These are phyloP conservation scores for Osmanthus fragrans DNA, from an alignment of 257 asterid species.

Conservation along the genomic window DNA sequence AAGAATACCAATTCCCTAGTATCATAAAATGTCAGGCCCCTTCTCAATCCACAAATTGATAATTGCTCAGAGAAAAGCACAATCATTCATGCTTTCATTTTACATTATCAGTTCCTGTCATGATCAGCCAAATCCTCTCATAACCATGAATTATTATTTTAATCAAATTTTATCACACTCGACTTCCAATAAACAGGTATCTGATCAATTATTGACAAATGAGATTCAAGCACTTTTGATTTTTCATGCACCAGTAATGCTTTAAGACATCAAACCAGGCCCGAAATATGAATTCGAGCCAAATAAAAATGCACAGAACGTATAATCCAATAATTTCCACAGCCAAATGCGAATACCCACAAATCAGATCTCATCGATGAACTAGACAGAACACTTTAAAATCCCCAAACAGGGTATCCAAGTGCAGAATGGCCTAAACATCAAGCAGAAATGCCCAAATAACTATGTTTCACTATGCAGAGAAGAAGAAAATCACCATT, in stretches of 20 bases:
- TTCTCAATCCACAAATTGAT: background rate
- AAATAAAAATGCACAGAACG: background rate
- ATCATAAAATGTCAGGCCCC: background rate
- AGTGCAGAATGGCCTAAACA: constrained; percentile 6
- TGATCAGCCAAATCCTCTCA: background rate
- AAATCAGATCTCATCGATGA: constrained; percentile 43
- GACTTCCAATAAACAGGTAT: background rate
- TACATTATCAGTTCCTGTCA: background rate
- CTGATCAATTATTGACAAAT: background rate
- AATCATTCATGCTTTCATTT: constrained; percentile 11
- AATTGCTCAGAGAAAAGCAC: background rate
- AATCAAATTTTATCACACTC: constrained; percentile 15
- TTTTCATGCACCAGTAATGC: constrained; percentile 8
- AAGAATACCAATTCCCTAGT: constrained; percentile 11
- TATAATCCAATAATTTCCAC: background rate
- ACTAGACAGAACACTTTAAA: constrained; percentile 18
- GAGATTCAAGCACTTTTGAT: constrained; percentile 7
- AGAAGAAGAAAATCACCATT: constrained; percentile 23
- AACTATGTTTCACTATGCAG: constrained; percentile 22
- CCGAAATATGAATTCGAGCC: background rate
- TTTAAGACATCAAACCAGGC: background rate
- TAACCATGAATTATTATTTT: background rate
- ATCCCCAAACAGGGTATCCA: constrained; percentile 18
- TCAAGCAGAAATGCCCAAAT: constrained; percentile 21
- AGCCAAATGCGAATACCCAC: constrained; percentile 32